phyloP scores from a whole-genome alignment of 2,329 filamentous ascomycete species.

The Botrytis tulipae region DNA sequence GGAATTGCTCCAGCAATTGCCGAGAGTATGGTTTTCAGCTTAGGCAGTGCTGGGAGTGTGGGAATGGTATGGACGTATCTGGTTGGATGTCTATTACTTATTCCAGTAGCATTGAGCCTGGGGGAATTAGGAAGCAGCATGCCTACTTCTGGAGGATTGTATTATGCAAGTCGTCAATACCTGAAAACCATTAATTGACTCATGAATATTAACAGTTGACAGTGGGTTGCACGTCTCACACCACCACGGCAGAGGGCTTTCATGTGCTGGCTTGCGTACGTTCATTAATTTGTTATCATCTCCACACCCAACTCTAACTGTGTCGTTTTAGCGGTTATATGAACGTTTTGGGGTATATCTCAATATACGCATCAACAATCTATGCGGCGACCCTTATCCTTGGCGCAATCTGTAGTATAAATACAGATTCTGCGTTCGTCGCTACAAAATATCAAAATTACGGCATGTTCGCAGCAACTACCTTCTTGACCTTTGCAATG shows the following conservation, averaged over 20 bases:
- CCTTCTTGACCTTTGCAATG: conserved; percentile 36
- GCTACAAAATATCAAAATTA: conserved; percentile 38
- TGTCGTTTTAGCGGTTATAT: conserved; percentile 34
- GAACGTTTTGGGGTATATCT: conserved; percentile 39
- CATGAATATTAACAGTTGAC: background rate
- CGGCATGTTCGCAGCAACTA: conserved; percentile 37
- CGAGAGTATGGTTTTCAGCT: conserved; percentile 36
- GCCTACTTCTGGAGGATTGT: conserved; percentile 38
- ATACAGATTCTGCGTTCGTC: conserved; percentile 29
- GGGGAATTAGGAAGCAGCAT: conserved; percentile 38
- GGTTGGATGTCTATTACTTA: conserved; percentile 35
- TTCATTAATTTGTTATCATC: background rate
- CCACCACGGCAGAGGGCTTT: conserved; percentile 35
- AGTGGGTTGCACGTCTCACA: conserved; percentile 39
- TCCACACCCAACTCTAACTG: conserved; percentile 16
- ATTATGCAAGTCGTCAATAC: conserved; percentile 31
- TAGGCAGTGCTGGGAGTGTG: conserved; percentile 35
- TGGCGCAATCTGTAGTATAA: conserved; percentile 34
- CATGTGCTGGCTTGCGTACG: conserved; percentile 40
- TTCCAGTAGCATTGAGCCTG: conserved; percentile 37
- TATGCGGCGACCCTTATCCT: conserved; percentile 39
- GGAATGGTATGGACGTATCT: conserved; percentile 39
- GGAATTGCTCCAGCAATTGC: conserved; percentile 39
- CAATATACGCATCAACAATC: conserved; percentile 39
- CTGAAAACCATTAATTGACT: background rate